Conservation (phyloP, 352 stramenopile species). For the Globisporangium megalacanthum region DNA sequence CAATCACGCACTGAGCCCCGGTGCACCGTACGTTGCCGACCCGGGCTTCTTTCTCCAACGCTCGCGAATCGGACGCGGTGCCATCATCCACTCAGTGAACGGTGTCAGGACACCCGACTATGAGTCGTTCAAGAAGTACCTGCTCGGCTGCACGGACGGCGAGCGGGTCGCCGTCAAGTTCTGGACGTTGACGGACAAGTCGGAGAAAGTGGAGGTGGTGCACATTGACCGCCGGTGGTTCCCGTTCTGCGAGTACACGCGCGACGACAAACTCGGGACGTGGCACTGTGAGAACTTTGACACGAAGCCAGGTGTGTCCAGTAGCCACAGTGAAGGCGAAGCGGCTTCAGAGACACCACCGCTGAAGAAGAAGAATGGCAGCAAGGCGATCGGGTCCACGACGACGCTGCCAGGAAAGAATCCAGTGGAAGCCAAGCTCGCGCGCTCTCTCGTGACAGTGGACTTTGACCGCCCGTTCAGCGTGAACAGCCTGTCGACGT, state of each 20-base stretch:
- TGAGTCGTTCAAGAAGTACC: slow-evolving; percentile 76
- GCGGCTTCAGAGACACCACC: slow-evolving; percentile 10
- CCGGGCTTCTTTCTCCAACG: slow-evolving; percentile 88
- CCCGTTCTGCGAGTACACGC: slow-evolving; percentile 76
- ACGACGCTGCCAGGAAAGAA: slow-evolving; percentile 82
- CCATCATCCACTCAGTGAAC: slow-evolving; percentile 87
- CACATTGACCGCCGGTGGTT: slow-evolving; percentile 92
- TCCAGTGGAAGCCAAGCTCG: slow-evolving; percentile 71
- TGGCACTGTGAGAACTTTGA: slow-evolving; percentile 77
- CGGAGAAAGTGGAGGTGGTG: slow-evolving; percentile 80
- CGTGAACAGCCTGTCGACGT: slow-evolving; percentile 80
- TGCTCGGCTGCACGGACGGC: slow-evolving; percentile 69
- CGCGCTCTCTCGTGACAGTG: slow-evolving; percentile 78
- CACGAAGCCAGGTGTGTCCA: not conserved
- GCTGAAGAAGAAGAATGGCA: slow-evolving; percentile 16
- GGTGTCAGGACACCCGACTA: slow-evolving; percentile 79
- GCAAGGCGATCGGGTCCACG: slow-evolving; percentile 58
- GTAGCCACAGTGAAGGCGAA: slow-evolving; percentile 1
- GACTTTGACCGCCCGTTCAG: slow-evolving; percentile 84
- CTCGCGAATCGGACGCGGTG: slow-evolving; percentile 73
- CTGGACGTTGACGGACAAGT: slow-evolving; percentile 65
- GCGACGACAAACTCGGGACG: slow-evolving; percentile 69
- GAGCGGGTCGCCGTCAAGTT: slow-evolving; percentile 85
- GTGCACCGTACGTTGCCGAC: slow-evolving; percentile 79
- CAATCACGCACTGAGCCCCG: slow-evolving; percentile 69